phyloP scores from a whole-genome alignment of 495 filamentous ascomycete genomes.

The Xylaria curta region DNA sequence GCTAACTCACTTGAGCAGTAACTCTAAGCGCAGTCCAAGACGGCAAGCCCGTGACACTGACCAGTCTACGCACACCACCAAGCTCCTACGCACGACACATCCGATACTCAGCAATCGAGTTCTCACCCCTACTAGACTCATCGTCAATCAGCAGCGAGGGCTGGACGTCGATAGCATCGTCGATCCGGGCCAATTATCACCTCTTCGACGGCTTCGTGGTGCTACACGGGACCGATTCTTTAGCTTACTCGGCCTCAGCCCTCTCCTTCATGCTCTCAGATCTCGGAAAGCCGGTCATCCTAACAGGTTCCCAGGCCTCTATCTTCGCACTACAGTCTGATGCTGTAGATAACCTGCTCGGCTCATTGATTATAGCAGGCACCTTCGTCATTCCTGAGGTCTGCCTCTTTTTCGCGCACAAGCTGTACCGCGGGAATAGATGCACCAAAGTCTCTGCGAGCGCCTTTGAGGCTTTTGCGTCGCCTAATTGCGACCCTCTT shows the following conservation, averaged over 20 bases:
- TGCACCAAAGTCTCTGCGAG: slow-evolving; percentile 88
- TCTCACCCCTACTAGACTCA: slow-evolving; percentile 85
- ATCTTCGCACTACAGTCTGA: slow-evolving; percentile 94
- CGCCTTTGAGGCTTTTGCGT: slow-evolving; percentile 85
- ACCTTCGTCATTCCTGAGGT: slow-evolving; percentile 98
- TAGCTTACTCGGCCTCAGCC: slow-evolving; percentile 91
- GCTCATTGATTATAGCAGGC: slow-evolving; percentile 90
- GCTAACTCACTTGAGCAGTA: slow-evolving; percentile 28
- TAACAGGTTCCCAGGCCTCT: slow-evolving; percentile 90
- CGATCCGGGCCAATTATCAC: slow-evolving; percentile 77
- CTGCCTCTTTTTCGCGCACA: slow-evolving; percentile 93
- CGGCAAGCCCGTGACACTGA: slow-evolving; percentile 45
- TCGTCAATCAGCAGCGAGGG: slow-evolving; percentile 84
- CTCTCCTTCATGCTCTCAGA: slow-evolving; percentile 94
- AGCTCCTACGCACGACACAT: slow-evolving; percentile 83
- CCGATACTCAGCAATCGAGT: slow-evolving; percentile 87
- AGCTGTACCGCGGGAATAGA: slow-evolving; percentile 89
- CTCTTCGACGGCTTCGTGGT: slow-evolving; percentile 95
- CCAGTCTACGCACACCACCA: slow-evolving; percentile 77
- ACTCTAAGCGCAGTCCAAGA: slow-evolving; percentile 49
- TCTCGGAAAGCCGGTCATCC: slow-evolving; percentile 87
- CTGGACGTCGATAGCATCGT: slow-evolving; percentile 84
- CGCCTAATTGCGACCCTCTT: slow-evolving; percentile 81
- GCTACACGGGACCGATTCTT: slow-evolving; percentile 93
- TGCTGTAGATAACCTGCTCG: slow-evolving; percentile 94